Base-by-base conservation (phyloP, 2,329 filamentous ascomycete genomes). In the Aspergillus tanneri region DNA sequence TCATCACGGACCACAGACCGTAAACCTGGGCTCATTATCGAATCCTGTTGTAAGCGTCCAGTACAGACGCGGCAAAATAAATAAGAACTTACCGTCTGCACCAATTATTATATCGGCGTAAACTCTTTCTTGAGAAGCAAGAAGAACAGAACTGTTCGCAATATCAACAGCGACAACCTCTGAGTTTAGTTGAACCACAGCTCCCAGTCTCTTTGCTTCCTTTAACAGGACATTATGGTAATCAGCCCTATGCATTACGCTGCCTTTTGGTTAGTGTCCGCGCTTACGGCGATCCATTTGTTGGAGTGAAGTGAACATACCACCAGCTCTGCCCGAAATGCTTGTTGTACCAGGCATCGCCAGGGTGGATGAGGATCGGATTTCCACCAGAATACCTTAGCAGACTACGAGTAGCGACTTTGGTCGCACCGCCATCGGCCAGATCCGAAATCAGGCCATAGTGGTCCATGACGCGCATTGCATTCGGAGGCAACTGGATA, bases 401-500 rank as follows among this genome's bases (percentile, higher is more conserved):
- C n/a, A n/a, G n/a, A n/a, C n/a, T n/a, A n/a, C n/a, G n/a, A n/a
- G n/a, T n/a, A n/a, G n/a, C n/a, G n/a, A n/a, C n/a, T n/a, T n/a
- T n/a, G n/a, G n/a, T n/a, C n/a, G n/a, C n/a, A n/a, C n/a, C n/a
- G n/a, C n/a, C n/a, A n/a, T n/a, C n/a, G n/a, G n/a, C n/a, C n/a
- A n/a, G n/a, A 42, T 28, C 22, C 5, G 38, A 24, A 10, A 42
- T 14, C 14, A 42, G 11, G 10, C 38, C 38, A 9, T 27, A 22
- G 21, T 19, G 11, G 9, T 18, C 19, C 38, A 42, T 27, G 11
- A 42, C n/a, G n/a, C 38, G 38, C 10, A 18, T 28, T 12, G 38
- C 38, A 42, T 42, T 42, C 4, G 38, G 38, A 27, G 38, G 38
- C 11, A 42, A 16, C 7, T 42, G 38, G n/a, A 42, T 42, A 6